Base-by-base conservation (phyloP, 352 stramenopile genomes). In the Phytophthora hybrid region DNA sequence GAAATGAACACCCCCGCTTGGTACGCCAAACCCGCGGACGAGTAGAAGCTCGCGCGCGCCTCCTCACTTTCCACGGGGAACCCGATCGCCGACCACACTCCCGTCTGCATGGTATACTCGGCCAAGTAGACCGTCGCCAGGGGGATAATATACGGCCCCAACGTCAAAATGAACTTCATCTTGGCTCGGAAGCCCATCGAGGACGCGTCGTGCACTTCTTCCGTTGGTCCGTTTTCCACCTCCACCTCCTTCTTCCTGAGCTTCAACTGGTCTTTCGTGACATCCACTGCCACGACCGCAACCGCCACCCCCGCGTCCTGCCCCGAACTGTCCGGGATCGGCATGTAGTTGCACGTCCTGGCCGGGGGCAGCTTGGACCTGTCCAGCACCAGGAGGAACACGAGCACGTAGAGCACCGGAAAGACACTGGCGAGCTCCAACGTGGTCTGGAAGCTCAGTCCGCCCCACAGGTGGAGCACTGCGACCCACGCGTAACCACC, bases 91-190 rank as follows among this genome's bases (percentile, higher is more conserved):
- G 92, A 96, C 96, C 96, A 99, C 13, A 97, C 91, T 29, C 95
- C 96, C 1, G 90, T 94, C 78, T 98, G 94, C 76, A 98, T 94
- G 5, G 92, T 93, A 79, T 98, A 99, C 74, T 98, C 96, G 9
- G 94, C 89, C 41, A 96, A 92, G 76, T 99, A 99, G 5, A 99
- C 95, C 34, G 93, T 81, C 49, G 96, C 89, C 10, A 98, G 74
- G 7, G 94, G 93, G 21, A 98, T 77, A 60, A 95, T 98, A 76
- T 98, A 99, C 29, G 89, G 89, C 52, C 90, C 96, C 0, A 98
- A 84, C 39, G 78, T 93, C 51, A 97, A 63, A 21, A 94, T 91
- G 46, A 97, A 85, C 13, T 69, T 76, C 56, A 94, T 71, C 13
- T 93, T 87, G 54, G 95, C 85, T 4, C 72, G 77, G 52, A 86